Conservation (phyloP, 192 early-diverging fungal species). For the Dimargaris cristalligena region DNA sequence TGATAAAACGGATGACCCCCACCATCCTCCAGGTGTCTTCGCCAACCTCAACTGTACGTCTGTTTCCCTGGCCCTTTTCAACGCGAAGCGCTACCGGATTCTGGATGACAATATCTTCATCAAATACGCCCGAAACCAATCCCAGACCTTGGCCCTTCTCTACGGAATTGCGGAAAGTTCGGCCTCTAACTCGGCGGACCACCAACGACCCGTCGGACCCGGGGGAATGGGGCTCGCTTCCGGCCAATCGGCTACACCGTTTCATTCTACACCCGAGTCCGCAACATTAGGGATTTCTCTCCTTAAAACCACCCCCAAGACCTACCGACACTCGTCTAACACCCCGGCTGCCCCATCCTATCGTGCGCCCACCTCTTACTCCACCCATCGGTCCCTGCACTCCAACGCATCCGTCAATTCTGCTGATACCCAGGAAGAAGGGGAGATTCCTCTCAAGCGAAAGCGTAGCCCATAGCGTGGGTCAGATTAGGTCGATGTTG, state of each 20-base stretch:
- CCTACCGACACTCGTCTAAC: not conserved
- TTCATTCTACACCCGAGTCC: too few relatives aligned
- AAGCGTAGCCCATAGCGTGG: not conserved
- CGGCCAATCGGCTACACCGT: not conserved
- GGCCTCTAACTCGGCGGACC: too few relatives aligned
- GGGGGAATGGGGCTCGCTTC: not conserved
- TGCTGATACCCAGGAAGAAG: not conserved
- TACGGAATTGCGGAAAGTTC: not conserved
- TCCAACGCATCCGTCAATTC: not conserved
- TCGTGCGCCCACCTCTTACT: not conserved
- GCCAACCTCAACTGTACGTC: not conserved
- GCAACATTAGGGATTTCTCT: not conserved
- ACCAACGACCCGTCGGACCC: not conserved
- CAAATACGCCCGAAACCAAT: not conserved
- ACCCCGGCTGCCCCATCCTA: too few relatives aligned
- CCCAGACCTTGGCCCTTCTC: not conserved
- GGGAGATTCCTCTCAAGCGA: slow-evolving; percentile 9
- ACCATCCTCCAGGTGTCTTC: not conserved
- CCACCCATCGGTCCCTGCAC: not conserved
- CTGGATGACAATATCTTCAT: not conserved
- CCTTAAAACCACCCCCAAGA: not conserved
- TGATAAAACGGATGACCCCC: not conserved
- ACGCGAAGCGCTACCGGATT: slow-evolving; percentile 8
- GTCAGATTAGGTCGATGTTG: too few relatives aligned
- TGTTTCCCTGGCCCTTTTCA: not conserved